Evolutionary conservation across 139 green algal genomes (phyloP).

Genomic region (Tetradesmus obliquus): DNA sequence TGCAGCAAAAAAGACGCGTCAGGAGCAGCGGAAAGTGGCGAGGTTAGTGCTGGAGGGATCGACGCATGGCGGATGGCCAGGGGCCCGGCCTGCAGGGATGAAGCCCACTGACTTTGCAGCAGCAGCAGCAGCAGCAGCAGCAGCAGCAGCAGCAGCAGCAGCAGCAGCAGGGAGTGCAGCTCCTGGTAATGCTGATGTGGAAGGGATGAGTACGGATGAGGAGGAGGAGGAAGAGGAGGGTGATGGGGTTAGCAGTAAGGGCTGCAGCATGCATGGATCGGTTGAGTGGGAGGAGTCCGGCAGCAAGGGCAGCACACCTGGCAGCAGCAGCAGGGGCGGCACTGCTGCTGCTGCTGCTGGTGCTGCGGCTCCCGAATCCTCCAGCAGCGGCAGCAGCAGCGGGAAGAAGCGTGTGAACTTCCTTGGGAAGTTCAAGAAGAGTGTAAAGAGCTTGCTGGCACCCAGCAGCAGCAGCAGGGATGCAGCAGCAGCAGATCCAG

Average conservation of each 20-base stretch:
- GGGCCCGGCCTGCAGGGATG: neutral
- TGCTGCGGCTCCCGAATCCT: neutral
- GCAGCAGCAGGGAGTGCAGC: neutral
- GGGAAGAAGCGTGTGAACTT: neutral
- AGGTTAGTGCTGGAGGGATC: conserved; percentile 59
- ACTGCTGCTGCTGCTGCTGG: neutral
- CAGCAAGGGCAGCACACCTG: conserved; percentile 11
- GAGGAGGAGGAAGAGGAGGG: neutral
- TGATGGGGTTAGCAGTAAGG: neutral
- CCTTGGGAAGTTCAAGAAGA: conserved; percentile 1
- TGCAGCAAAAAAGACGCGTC: conserved; percentile 47
- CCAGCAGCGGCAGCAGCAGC: neutral
- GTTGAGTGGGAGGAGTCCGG: neutral
- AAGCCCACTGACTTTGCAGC: neutral
- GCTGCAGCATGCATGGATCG: neutral
- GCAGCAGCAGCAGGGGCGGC: neutral
- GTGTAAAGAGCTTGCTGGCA: neutral
- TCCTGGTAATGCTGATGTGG: neutral
- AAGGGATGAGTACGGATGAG: neutral
- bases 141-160: neutral
- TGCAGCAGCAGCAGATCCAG: neutral
- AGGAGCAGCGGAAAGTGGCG: conserved; percentile 66
- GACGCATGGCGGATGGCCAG: conserved; percentile 41
- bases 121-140: neutral
- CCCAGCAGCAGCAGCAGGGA: neutral